phyloP scores from a whole-genome alignment of 768 basidiomycete genomes.

The Boletus reticuloceps region DNA sequence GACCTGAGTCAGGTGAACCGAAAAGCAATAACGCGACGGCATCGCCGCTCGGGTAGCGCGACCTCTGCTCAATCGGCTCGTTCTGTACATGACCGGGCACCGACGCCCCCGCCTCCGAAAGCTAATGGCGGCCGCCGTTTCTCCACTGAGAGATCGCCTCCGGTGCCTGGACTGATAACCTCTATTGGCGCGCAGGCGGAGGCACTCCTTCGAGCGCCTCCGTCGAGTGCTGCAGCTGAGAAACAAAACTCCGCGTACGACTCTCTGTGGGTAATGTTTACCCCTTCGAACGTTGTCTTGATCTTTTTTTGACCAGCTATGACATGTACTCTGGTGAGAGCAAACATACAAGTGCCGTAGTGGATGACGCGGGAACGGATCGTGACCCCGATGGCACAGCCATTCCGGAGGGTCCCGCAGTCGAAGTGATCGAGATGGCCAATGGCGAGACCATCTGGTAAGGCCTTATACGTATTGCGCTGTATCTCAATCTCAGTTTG shows the following conservation, averaged over 20 bases:
- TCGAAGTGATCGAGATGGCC: conserved; percentile 81
- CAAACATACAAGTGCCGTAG: conserved; percentile 32
- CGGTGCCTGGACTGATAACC: conserved; percentile 61
- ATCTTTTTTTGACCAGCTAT: conserved; percentile 48
- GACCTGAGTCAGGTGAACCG: conserved; percentile 55
- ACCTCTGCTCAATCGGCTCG: conserved; percentile 60
- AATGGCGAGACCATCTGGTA: conserved; percentile 88
- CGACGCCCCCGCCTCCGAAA: conserved; percentile 82
- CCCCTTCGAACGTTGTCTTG: conserved; percentile 12
- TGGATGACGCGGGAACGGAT: conserved; percentile 34
- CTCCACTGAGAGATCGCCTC: conserved; percentile 64
- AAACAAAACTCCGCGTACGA: conserved; percentile 74
- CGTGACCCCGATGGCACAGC: conserved; percentile 24
- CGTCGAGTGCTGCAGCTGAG: conserved; percentile 46
- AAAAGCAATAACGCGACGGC: conserved; percentile 47
- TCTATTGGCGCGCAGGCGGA: conserved; percentile 44
- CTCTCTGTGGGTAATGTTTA: conserved; percentile 56
- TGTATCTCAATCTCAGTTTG: background rate
- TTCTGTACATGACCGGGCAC: conserved; percentile 77
- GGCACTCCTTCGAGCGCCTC: conserved; percentile 38
- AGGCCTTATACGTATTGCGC: conserved; percentile 22
- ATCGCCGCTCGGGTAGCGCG: conserved; percentile 62
- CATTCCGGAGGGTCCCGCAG: conserved; percentile 51
- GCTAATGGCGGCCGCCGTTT: conserved; percentile 54
- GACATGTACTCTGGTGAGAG: conserved; percentile 76